These are phyloP conservation scores for Apiospora sp. DNA, from an alignment of 2,329 filamentous ascomycete species.

Conservation along the genomic window DNA sequence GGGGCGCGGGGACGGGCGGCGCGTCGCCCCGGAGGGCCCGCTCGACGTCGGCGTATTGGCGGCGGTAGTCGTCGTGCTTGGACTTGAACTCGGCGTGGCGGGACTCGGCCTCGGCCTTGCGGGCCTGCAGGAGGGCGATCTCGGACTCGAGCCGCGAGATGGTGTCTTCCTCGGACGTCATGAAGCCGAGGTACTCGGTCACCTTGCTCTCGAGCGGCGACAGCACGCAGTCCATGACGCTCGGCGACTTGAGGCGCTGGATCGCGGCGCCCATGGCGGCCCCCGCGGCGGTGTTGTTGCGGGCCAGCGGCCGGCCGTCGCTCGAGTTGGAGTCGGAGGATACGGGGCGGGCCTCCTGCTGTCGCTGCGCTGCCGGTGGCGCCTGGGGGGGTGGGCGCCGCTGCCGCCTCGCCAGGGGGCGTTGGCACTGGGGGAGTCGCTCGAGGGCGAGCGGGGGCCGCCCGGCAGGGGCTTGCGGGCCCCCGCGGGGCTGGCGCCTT, in stretches of 20 bases:
- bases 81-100: conserved; percentile 52
- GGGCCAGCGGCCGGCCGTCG: neutral
- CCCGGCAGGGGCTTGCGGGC: conserved; percentile 21
- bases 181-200: conserved; percentile 51
- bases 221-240: conserved; percentile 52
- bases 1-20: conserved; percentile 35
- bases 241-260: conserved; percentile 54
- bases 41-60: conserved; percentile 52
- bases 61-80: conserved; percentile 54
- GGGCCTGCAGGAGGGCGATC: conserved; percentile 50
- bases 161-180: conserved; percentile 51
- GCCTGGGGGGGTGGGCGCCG: neutral
- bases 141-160: conserved; percentile 54
- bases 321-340: conserved; percentile 25
- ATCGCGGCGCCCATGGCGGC: conserved; percentile 39
- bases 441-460: conserved; percentile 26
- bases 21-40: conserved; percentile 50
- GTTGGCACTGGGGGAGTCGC: conserved; percentile 16
- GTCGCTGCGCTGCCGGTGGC: neutral
- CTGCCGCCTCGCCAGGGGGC: neutral
- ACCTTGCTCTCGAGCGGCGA: conserved; percentile 55
- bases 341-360: conserved; percentile 21
- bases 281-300: conserved; percentile 26
- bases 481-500: neutral
- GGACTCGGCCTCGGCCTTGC: conserved; percentile 49